phyloP scores from a whole-genome alignment of 1,284 basidiomycete genomes.

The Cutaneotrichosporon sp. region DNA sequence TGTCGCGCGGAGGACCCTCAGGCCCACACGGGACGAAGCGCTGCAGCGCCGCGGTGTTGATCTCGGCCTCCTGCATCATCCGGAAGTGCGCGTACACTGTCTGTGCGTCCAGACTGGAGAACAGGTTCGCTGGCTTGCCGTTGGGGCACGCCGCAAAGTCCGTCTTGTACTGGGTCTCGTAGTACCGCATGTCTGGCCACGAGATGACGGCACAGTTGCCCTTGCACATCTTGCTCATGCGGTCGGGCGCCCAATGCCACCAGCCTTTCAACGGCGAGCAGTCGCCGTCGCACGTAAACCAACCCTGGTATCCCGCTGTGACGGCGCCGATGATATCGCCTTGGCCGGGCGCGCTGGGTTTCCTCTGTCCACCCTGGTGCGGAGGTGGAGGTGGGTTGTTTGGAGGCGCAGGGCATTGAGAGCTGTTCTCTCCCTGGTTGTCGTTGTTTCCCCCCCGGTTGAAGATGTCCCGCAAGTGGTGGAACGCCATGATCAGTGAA shows the following conservation, averaged over 20 bases:
- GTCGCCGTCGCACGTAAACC: constrained; percentile 20
- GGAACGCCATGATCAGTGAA: no score
- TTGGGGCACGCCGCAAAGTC: not conserved
- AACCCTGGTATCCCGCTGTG: constrained; percentile 18
- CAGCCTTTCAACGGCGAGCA: constrained; percentile 14
- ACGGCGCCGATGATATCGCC: constrained; percentile 19
- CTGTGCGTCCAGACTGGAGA: constrained; percentile 11
- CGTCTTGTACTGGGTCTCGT: constrained; percentile 12
- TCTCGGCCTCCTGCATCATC: constrained; percentile 15
- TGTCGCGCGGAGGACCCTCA: constrained; percentile 19
- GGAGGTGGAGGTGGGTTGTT: not conserved
- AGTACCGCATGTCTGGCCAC: constrained; percentile 19
- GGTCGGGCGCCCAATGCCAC: constrained; percentile 21
- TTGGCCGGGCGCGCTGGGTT: not conserved
- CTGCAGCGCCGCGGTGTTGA: constrained; percentile 22
- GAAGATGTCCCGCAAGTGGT: no score
- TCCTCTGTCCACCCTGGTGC: not conserved
- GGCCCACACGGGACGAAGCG: constrained; percentile 18
- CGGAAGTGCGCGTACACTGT: constrained; percentile 15
- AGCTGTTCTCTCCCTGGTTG: no score
- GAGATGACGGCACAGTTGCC: constrained; percentile 14
- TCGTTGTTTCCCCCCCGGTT: no score
- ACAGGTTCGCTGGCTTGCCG: constrained; percentile 11
- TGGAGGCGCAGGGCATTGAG: not conserved
- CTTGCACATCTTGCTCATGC: not conserved